These are phyloP conservation scores for Pigoraptor vietnamica DNA, from an alignment of 78 protist species.

Conservation along the genomic window DNA sequence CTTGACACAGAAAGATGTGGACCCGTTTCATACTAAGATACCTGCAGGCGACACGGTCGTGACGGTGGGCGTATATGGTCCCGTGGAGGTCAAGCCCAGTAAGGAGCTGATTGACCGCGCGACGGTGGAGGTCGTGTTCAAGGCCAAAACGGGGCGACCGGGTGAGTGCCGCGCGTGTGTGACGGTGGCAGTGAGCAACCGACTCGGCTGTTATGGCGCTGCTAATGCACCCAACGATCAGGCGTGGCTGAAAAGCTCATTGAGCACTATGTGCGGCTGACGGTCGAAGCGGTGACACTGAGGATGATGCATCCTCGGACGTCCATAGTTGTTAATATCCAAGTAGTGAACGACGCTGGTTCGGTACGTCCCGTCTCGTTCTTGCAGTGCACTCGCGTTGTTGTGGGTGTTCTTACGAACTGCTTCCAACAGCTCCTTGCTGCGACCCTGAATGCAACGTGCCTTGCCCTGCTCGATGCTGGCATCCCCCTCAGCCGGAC, in stretches of 20 bases:
- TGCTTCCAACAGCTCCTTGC: background rate
- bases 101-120: conserved; percentile 2
- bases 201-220: background rate
- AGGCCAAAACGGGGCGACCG: background rate
- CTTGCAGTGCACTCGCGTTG: background rate
- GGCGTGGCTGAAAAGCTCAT: background rate
- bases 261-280: background rate
- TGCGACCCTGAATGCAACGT: background rate
- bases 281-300: background rate
- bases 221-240: background rate
- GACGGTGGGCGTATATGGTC: conserved; percentile 1
- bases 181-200: no score
- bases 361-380: background rate
- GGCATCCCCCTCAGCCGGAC: background rate
- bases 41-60: conserved; percentile 9
- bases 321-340: background rate
- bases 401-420: background rate
- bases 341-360: background rate
- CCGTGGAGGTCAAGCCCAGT: background rate
- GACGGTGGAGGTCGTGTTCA: conserved; percentile 2
- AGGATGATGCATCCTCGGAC: background rate
- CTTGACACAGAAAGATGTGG: no score
- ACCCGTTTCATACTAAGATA: background rate
- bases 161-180: background rate
- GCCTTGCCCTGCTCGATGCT: background rate